phyloP scores from a whole-genome alignment of 1,284 basidiomycete genomes.

The Apiotrichum mycotoxinovorans region DNA sequence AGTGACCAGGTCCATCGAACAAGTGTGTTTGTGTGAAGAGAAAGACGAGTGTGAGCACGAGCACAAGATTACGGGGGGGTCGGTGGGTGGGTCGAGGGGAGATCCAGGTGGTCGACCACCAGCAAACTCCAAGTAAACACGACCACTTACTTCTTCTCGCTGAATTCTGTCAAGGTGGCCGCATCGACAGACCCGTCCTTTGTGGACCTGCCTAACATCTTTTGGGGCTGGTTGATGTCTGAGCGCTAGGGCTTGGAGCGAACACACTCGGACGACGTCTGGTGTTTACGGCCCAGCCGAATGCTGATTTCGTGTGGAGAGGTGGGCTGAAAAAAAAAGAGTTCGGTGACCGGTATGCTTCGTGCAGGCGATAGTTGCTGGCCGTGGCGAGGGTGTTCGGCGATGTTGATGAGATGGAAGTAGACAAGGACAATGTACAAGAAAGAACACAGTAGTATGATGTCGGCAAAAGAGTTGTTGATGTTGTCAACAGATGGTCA shows the following conservation, averaged over 20 bases:
- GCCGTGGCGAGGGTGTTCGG: background rate
- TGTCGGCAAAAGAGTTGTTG: too few species aligned
- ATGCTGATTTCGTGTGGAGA: background rate
- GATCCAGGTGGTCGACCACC: background rate
- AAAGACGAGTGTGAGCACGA: background rate
- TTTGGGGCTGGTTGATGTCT: slow-evolving; percentile 38
- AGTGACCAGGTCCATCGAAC: slow-evolving; percentile 12
- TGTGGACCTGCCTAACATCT: slow-evolving; percentile 31
- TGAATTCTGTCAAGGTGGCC: slow-evolving; percentile 89
- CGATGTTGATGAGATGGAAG: background rate
- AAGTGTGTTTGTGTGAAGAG: background rate
- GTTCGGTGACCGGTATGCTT: background rate
- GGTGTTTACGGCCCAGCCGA: background rate
- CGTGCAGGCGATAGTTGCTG: background rate
- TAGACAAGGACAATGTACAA: too few species aligned
- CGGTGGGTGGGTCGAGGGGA: too few species aligned
- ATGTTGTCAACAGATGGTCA: too few species aligned
- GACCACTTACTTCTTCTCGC: slow-evolving; percentile 71
- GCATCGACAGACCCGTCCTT: slow-evolving; percentile 54
- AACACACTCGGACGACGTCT: background rate
- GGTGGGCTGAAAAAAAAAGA: background rate
- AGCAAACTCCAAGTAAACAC: slow-evolving; percentile 1
- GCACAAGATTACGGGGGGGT: background rate
- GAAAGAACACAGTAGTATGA: too few species aligned
- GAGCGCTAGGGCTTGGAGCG: slow-evolving; percentile 6